phyloP scores from a whole-genome alignment of 129 eudicot genomes.

The Lonicera japonica region DNA sequence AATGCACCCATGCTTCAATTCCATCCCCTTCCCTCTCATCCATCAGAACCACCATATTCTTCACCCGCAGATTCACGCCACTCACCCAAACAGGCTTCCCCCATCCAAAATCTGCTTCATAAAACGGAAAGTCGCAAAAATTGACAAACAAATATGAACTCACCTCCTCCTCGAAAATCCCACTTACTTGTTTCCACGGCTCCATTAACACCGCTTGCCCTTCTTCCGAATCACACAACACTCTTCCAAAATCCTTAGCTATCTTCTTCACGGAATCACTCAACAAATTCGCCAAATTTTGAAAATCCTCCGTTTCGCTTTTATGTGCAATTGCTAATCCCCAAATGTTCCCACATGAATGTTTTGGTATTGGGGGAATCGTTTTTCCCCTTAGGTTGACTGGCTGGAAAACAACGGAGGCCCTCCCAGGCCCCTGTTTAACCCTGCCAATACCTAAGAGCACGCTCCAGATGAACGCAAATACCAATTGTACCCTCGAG shows the following conservation, averaged over 20 bases:
- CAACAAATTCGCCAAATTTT: background rate
- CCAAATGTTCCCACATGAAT: slow-evolving; percentile 21
- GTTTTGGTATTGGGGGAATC: slow-evolving; percentile 11
- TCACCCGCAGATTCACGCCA: background rate
- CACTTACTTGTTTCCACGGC: background rate
- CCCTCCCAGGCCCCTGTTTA: slow-evolving; percentile 5
- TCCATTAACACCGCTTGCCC: background rate
- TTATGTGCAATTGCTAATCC: background rate
- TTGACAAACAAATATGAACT: background rate
- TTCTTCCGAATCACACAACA: background rate
- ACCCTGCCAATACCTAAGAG: background rate
- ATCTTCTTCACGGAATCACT: background rate
- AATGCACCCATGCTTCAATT: slow-evolving; percentile 15
- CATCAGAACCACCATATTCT: background rate
- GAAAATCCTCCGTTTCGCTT: background rate
- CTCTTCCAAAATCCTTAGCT: background rate
- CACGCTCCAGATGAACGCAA: slow-evolving; percentile 6
- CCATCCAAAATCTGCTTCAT: slow-evolving; percentile 10
- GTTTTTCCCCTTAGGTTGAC: slow-evolving; percentile 22
- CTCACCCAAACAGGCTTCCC: slow-evolving; percentile 10
- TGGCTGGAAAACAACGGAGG: slow-evolving; percentile 3
- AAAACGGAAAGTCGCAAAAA: slow-evolving; percentile 2
- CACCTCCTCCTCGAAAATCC: background rate
- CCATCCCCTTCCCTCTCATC: slow-evolving; percentile 9
- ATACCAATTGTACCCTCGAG: slow-evolving; percentile 9